Evolutionary conservation across 345 rosid species (phyloP).

Genomic region (Stellera chamaejasme): DNA sequence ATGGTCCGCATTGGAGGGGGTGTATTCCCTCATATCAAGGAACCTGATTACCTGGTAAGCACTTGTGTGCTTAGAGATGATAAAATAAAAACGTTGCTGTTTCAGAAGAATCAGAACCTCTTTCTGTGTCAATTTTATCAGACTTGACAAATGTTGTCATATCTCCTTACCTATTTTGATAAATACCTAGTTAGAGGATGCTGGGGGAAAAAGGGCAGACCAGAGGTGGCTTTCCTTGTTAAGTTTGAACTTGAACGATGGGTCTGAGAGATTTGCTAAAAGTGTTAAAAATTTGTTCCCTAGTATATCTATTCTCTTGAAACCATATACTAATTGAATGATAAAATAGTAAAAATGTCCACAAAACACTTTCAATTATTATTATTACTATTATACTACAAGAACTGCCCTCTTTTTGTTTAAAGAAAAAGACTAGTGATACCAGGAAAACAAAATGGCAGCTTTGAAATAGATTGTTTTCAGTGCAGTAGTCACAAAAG

Average conservation of each 20-base stretch:
- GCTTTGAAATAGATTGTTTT: too few relatives aligned
- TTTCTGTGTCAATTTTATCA: not conserved
- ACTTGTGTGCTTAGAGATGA: not conserved
- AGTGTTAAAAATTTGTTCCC: too few relatives aligned
- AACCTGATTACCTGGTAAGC: constrained; percentile 86
- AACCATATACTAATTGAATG: too few relatives aligned
- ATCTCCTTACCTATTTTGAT: not conserved
- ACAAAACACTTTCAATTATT: too few relatives aligned
- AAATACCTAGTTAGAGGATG: not conserved
- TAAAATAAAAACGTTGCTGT: not conserved
- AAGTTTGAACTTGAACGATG: not conserved
- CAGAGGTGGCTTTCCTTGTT: not conserved
- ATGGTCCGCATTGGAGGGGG: constrained; percentile 99
- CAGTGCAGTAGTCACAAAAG: not conserved
- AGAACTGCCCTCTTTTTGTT: too few relatives aligned
- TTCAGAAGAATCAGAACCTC: not conserved
- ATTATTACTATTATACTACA: too few relatives aligned
- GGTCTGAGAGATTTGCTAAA: too few relatives aligned
- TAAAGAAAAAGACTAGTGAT: too few relatives aligned
- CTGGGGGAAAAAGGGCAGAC: not conserved
- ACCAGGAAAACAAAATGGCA: too few relatives aligned
- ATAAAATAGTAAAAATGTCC: too few relatives aligned
- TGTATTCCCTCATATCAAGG: constrained; percentile 94
- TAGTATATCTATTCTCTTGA: too few relatives aligned
- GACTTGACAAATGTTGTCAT: not conserved